Conservation (phyloP, 2,329 filamentous ascomycete species). For the Clarireedia monteithiana region DNA sequence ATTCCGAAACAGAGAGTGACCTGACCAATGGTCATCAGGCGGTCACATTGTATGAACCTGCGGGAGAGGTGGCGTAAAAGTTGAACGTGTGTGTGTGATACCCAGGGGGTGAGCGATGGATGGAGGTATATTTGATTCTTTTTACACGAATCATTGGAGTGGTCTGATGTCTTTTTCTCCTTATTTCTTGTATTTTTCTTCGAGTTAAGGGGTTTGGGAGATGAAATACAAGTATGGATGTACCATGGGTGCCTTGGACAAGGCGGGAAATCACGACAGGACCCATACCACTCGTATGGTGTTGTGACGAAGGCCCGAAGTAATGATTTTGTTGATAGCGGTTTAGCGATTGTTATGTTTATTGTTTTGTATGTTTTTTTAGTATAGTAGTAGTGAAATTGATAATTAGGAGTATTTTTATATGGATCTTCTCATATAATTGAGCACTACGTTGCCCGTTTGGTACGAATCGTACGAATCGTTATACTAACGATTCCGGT, state of each 20-base stretch:
- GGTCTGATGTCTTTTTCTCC: not conserved
- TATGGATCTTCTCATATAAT: not conserved
- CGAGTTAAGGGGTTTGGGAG: not conserved
- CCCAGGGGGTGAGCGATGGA: not conserved
- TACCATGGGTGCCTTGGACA: not conserved
- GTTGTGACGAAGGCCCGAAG: slow-evolving; percentile 16
- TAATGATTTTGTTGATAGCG: slow-evolving; percentile 15
- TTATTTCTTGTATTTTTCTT: not conserved
- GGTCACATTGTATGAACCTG: slow-evolving; percentile 22
- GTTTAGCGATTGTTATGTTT: slow-evolving; percentile 19
- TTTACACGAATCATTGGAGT: slow-evolving; percentile 6
- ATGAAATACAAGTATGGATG: not conserved
- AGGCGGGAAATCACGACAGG: not conserved
- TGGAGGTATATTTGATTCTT: slow-evolving; percentile 10
- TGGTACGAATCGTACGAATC: no score
- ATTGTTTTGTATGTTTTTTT: slow-evolving; percentile 2
- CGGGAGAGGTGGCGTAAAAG: slow-evolving; percentile 15
- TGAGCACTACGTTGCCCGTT: no score
- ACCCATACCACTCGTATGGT: slow-evolving; percentile 4
- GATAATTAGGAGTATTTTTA: not conserved
- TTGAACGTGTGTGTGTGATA: not conserved
- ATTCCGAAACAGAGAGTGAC: slow-evolving; percentile 10
- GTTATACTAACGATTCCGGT: no score
- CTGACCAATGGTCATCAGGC: slow-evolving; percentile 8
- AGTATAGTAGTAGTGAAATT: not conserved